phyloP scores from a whole-genome alignment of 306 rosid species.

The Boehmeria nivea region DNA sequence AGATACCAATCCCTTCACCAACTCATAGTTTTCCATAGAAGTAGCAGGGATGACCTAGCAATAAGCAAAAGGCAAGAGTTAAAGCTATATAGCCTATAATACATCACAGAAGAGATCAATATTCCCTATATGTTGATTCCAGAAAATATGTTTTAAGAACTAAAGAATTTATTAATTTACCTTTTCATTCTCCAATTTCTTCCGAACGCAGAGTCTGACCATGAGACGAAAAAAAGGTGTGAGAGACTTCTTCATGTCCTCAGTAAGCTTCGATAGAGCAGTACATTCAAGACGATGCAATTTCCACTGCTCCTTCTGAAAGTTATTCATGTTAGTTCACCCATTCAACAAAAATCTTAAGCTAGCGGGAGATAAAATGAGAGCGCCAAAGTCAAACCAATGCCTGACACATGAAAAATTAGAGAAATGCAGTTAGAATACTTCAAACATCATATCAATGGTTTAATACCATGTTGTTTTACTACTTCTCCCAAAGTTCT shows the following conservation, averaged over 20 bases:
- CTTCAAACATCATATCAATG: too few relatives aligned
- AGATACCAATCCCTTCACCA: slow-evolving; percentile 77
- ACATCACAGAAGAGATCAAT: neutral
- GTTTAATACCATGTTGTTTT: too few relatives aligned
- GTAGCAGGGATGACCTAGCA: slow-evolving; percentile 57
- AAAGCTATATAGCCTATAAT: neutral
- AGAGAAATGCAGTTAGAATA: too few relatives aligned
- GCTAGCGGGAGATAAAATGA: too few relatives aligned
- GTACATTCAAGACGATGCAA: slow-evolving; percentile 89
- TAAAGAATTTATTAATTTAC: slow-evolving; percentile 15
- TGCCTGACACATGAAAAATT: too few relatives aligned
- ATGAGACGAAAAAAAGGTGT: slow-evolving; percentile 83
- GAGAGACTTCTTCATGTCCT: slow-evolving; percentile 47
- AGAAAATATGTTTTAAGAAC: neutral
- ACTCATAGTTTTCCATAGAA: slow-evolving; percentile 58
- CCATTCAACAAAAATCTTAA: too few relatives aligned
- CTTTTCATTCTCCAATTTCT: slow-evolving; percentile 69
- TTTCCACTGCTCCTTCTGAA: slow-evolving; percentile 77
- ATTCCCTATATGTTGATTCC: slow-evolving; percentile 1
- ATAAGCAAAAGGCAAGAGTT: slow-evolving; percentile 1
- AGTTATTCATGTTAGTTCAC: too few relatives aligned
- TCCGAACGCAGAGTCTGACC: slow-evolving; percentile 65
- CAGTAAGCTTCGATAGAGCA: slow-evolving; percentile 56
- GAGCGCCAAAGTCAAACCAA: too few relatives aligned
- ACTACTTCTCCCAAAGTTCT: too few relatives aligned